Evolutionary conservation across 345 rosid genomes (phyloP).

Genomic region (Camelina hispida): DNA sequence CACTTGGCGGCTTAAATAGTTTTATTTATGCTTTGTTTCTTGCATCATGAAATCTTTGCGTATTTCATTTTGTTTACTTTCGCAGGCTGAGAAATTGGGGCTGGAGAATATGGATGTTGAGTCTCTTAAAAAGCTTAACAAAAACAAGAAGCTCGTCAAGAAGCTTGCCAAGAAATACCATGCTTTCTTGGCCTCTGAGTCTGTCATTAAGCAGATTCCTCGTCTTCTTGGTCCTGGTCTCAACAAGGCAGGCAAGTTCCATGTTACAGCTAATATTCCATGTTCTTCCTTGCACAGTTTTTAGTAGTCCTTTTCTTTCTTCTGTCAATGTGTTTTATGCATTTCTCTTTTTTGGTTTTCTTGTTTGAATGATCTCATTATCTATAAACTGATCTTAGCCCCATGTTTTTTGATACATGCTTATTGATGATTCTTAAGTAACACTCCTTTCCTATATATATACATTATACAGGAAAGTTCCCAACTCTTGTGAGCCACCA

Average conservation of each 20-base stretch:
- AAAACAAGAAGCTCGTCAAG: constrained; percentile 70
- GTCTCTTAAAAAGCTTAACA: constrained; percentile 66
- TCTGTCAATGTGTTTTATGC: no score
- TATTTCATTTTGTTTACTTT: not conserved
- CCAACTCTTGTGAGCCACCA: constrained; percentile 69
- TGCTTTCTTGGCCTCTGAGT: constrained; percentile 69
- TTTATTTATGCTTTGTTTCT: not conserved
- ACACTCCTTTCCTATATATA: not conserved
- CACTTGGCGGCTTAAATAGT: no score
- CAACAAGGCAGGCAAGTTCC: constrained; percentile 78
- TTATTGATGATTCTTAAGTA: not conserved
- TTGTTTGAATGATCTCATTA: not conserved
- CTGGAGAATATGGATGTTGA: constrained; percentile 68
- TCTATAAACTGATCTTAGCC: not conserved
- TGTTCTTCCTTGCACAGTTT: not conserved
- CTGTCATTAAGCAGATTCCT: constrained; percentile 73
- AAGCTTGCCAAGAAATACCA: constrained; percentile 75
- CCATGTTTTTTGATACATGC: not conserved
- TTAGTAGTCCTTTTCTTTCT: not conserved
- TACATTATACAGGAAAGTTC: constrained; percentile 54
- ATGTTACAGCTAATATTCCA: not conserved
- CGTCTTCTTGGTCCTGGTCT: constrained; percentile 78
- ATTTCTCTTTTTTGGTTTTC: not conserved
- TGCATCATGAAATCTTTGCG: not conserved
- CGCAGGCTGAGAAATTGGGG: constrained; percentile 64